Percentiles rank a stretch among this genome's conserved stretches.
Conservation (phyloP, 129 eudicot species). For the Gnaphalium uliginosum region DNA sequence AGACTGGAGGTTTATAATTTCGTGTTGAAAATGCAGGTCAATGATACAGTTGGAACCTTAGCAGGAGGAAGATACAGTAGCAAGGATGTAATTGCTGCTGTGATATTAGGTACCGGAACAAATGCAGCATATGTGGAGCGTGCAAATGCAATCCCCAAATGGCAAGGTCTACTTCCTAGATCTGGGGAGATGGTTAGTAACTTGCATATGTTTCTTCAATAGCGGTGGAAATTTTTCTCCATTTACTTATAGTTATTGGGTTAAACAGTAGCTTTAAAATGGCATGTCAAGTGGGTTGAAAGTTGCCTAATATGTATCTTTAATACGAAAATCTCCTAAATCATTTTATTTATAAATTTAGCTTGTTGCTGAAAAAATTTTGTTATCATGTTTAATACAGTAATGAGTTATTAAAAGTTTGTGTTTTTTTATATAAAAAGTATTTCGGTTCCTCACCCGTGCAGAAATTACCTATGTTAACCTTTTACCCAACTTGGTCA, state of each 20-base stretch:
- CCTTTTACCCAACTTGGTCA: too few relatives aligned
- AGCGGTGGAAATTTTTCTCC: neutral
- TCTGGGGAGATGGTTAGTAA: conserved; percentile 81
- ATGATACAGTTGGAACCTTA: conserved; percentile 83
- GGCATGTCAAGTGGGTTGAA: neutral
- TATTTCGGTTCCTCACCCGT: too few relatives aligned
- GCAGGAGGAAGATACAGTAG: conserved; percentile 72
- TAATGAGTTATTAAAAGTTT: too few relatives aligned
- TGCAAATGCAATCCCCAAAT: conserved; percentile 76
- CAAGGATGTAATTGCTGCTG: conserved; percentile 75
- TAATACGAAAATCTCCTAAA: neutral
- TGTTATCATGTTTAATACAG: neutral
- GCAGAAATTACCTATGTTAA: too few relatives aligned
- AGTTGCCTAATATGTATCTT: neutral
- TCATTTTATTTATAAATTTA: neutral
- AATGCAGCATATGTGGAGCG: conserved; percentile 92
- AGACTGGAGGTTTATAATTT: neutral
- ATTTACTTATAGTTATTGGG: neutral
- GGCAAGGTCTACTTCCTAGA: conserved; percentile 73
- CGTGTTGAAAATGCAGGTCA: conserved; percentile 52
- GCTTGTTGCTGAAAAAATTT: too few relatives aligned
- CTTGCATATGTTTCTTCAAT: neutral
- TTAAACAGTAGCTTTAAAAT: neutral
- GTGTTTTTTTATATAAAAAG: too few relatives aligned
- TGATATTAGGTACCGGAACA: conserved; percentile 89